phyloP scores from a whole-genome alignment of 208 protist genomes.

The Trypanosoma cruzi region DNA sequence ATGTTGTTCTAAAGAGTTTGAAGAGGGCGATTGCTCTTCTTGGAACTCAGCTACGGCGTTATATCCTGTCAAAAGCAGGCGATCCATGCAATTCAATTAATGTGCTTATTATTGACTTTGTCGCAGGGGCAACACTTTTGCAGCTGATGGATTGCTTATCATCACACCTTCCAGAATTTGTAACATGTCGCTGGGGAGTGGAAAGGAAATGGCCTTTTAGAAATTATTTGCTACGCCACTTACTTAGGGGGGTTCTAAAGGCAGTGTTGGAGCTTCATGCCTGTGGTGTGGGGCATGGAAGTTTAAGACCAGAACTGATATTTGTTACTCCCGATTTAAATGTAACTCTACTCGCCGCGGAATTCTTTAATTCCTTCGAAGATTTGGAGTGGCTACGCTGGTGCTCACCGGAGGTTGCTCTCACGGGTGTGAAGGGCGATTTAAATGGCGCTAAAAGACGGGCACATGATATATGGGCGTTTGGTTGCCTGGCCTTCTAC shows the following conservation, averaged over 20 bases:
- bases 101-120: conserved; percentile 11
- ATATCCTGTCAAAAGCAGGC: neutral
- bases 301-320: conserved; percentile 23
- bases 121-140: conserved; percentile 2
- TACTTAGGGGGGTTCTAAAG: conserved; percentile 26
- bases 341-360: conserved; percentile 18
- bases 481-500: conserved; percentile 37
- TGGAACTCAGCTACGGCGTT: neutral
- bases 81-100: neutral
- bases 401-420: conserved; percentile 28
- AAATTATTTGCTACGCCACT: conserved; percentile 16
- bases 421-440: conserved; percentile 11
- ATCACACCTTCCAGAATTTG: neutral
- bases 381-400: conserved; percentile 23
- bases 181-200: neutral
- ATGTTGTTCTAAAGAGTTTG: neutral
- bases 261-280: conserved; percentile 26
- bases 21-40: neutral
- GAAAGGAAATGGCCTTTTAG: conserved; percentile 10
- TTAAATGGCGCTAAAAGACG: conserved; percentile 4
- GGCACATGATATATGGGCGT: conserved; percentile 36
- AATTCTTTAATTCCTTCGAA: conserved; percentile 1
- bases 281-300: conserved; percentile 31
- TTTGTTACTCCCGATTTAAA: conserved; percentile 33
- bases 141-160: neutral